Conservation (phyloP, 2,329 filamentous ascomycete species). For the Cladophialophora yegresii region DNA sequence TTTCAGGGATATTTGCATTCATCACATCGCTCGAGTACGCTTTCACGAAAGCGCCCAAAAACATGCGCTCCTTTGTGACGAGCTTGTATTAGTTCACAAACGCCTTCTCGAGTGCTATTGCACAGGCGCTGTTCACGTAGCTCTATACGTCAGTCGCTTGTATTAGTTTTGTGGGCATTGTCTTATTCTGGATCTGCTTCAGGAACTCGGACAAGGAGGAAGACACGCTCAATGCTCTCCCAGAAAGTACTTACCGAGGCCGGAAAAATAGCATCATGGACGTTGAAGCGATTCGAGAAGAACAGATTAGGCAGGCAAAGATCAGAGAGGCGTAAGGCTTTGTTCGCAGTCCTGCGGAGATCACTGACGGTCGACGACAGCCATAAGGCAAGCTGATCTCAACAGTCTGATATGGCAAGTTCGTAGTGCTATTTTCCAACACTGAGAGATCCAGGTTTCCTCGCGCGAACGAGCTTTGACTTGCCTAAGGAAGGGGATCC, state of each 20-base stretch:
- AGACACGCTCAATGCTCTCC: conserved; percentile 60
- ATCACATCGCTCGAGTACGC: conserved; percentile 72
- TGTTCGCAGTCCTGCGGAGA: background rate
- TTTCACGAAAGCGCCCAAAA: conserved; percentile 70
- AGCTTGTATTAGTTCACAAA: conserved; percentile 67
- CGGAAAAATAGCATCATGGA: conserved; percentile 15
- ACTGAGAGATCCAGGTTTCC: background rate
- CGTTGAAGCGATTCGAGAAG: conserved; percentile 9
- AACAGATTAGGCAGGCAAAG: conserved; percentile 15
- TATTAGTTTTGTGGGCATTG: conserved; percentile 63
- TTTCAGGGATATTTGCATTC: conserved; percentile 62
- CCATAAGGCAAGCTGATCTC: background rate
- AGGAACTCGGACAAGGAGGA: conserved; percentile 65
- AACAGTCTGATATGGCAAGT: background rate
- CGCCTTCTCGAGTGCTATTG: conserved; percentile 67
- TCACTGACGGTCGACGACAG: background rate
- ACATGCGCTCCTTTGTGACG: conserved; percentile 51
- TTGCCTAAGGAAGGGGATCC: background rate
- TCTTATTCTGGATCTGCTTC: conserved; percentile 69
- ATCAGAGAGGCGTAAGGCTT: conserved; percentile 18
- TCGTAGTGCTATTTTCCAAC: background rate
- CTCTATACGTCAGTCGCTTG: conserved; percentile 68
- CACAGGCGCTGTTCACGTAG: conserved; percentile 70
- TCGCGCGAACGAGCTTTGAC: background rate
- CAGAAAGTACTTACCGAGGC: conserved; percentile 18